Evolutionary conservation across 495 filamentous ascomycete genomes (phyloP).

Genomic region (Talaromyces proteolyticus): DNA sequence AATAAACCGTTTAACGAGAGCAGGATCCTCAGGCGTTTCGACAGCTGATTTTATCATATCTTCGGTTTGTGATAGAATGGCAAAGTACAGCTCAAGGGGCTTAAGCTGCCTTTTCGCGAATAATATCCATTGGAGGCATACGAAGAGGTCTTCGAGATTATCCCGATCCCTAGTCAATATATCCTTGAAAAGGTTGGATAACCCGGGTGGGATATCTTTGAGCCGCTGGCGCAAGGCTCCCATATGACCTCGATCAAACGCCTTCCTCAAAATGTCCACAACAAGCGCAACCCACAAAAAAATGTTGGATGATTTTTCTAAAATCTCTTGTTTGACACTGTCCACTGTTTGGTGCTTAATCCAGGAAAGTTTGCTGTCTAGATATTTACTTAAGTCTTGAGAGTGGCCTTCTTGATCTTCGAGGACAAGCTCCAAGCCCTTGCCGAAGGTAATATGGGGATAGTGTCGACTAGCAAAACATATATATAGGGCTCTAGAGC

Average conservation of each 20-base stretch:
- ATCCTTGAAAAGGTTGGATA: conserved; percentile 25
- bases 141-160: conserved; percentile 19
- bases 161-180: conserved; percentile 26
- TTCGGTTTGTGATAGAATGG: conserved; percentile 23
- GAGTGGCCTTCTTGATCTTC: conserved; percentile 14
- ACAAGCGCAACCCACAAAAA: conserved; percentile 32
- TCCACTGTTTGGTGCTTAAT: neutral
- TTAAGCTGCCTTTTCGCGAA: conserved; percentile 23
- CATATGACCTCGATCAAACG: conserved; percentile 17
- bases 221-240: conserved; percentile 14
- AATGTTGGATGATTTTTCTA: conserved; percentile 10
- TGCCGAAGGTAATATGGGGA: conserved; percentile 18
- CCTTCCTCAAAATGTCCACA: conserved; percentile 22
- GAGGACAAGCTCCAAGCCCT: conserved; percentile 7
- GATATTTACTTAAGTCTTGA: conserved; percentile 10
- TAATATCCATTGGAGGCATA: conserved; percentile 35
- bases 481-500: conserved; percentile 12
- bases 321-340: conserved; percentile 7
- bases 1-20: conserved; percentile 16
- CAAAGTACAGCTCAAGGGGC: conserved; percentile 29
- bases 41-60: neutral
- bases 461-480: conserved; percentile 32
- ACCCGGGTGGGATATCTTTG: conserved; percentile 20
- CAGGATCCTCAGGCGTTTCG: conserved; percentile 7
- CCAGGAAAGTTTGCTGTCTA: conserved; percentile 10